Base-by-base conservation (phyloP, 225 moss, liverwort and hornwort species). In the Pseudoscleropodium purum region DNA sequence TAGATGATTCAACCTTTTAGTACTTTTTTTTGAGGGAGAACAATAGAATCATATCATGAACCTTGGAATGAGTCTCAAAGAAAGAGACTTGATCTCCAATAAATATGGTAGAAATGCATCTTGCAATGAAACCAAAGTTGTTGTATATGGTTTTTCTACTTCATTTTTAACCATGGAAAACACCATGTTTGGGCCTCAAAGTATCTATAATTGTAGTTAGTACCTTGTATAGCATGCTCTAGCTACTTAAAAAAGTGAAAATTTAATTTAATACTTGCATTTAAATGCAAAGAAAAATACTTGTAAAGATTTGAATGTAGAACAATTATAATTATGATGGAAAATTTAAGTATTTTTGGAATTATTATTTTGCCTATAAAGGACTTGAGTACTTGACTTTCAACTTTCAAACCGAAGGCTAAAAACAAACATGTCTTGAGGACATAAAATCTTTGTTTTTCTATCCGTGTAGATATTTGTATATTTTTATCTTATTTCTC, bases 161-260 rank as follows among this genome's bases (percentile, higher is more conserved):
- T 69, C 13, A 69, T 41, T 26, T 1, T 27, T 2, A 27, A 73
- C 10, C 16, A 27, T 43, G 26, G 41, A 41, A 39, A 24, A 41
- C 5, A 15, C 1, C 21, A 15, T 8, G 5, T 2, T 0, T 4
- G 19, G 18, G 18, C 72, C 8, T 5, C 15, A 41, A 25, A 15
- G 9, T 25, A 41, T 26, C 14, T 41, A 26, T 5, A 41, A 26
- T 9, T 43, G 43, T 2, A 0, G 3, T 29, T 10, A 9, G 74
- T 43, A 74, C 4, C 17, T 45, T 56, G 8, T 9, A 43, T 16
- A 26, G 3, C 27, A 26, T 15, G 13, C 25, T 39, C 14, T 0
- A 70, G 1, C 16, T 5, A 73, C 5, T 43, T 3, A 43, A 9
- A 43, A 10, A 43, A 73, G 9, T 27, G 15, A 8, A 43, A 25